Evolutionary conservation across 805 yeast genomes (phyloP).

Genomic region (Debaryomyces castellii): DNA sequence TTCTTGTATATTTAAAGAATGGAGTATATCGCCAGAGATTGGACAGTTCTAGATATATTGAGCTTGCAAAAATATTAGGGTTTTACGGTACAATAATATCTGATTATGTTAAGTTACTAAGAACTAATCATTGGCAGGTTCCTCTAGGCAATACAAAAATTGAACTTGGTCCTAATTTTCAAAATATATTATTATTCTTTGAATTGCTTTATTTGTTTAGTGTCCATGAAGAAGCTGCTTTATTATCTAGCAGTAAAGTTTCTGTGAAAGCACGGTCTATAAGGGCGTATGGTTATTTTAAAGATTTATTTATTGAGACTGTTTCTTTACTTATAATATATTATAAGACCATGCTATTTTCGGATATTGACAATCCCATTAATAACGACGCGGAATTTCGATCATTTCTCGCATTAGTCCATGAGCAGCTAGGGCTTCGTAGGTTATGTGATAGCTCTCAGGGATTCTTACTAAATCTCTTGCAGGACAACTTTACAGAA

Average conservation of each 20-base stretch:
- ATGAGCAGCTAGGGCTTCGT: slow-evolving; percentile 69
- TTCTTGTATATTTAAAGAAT: slow-evolving; percentile 35
- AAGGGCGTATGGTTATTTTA: slow-evolving; percentile 43
- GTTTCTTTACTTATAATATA: slow-evolving; percentile 40
- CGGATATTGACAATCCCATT: background rate
- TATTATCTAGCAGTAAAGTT: slow-evolving; percentile 31
- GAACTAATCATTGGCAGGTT: slow-evolving; percentile 34
- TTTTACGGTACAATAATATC: slow-evolving; percentile 53
- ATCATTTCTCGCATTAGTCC: slow-evolving; percentile 59
- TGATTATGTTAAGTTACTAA: slow-evolving; percentile 28
- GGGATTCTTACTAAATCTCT: slow-evolving; percentile 60
- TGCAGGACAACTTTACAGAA: slow-evolving; percentile 53
- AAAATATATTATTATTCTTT: slow-evolving; percentile 27
- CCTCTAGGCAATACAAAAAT: background rate
- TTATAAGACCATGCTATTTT: slow-evolving; percentile 16
- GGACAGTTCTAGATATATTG: slow-evolving; percentile 34
- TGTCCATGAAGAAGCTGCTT: slow-evolving; percentile 52
- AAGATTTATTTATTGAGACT: slow-evolving; percentile 43
- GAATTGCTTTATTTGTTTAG: slow-evolving; percentile 49
- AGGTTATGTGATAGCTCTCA: slow-evolving; percentile 65
- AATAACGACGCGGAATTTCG: slow-evolving; percentile 21
- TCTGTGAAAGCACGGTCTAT: slow-evolving; percentile 45
- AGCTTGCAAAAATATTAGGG: slow-evolving; percentile 50
- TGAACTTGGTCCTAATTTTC: slow-evolving; percentile 12
- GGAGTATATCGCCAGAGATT: slow-evolving; percentile 13